Conservation (phyloP, 2,329 filamentous ascomycete species). For the Pochonia chlamydosporia region DNA sequence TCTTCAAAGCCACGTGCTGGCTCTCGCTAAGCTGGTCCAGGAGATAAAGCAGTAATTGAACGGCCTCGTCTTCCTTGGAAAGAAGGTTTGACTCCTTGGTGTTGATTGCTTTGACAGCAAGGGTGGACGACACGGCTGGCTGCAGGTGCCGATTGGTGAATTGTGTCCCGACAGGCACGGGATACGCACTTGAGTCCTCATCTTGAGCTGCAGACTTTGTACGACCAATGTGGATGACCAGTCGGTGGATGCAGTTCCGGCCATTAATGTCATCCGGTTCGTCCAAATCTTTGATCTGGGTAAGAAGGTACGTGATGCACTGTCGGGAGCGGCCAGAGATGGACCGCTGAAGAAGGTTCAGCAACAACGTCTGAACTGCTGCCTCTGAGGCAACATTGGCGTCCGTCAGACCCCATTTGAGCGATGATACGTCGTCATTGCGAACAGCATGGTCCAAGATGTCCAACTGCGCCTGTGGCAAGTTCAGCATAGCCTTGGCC, state of each 20-base stretch:
- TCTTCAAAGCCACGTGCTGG: slow-evolving; percentile 63
- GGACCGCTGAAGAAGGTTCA: slow-evolving; percentile 72
- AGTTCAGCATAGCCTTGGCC: slow-evolving; percentile 66
- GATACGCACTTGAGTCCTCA: slow-evolving; percentile 44
- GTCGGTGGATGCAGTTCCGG: slow-evolving; percentile 85
- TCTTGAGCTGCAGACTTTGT: slow-evolving; percentile 52
- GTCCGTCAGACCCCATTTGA: slow-evolving; percentile 53
- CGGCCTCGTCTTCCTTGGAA: slow-evolving; percentile 65
- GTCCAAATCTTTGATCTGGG: slow-evolving; percentile 64
- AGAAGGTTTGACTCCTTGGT: slow-evolving; percentile 63
- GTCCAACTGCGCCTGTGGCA: slow-evolving; percentile 65
- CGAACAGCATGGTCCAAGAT: slow-evolving; percentile 67
- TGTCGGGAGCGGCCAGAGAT: slow-evolving; percentile 64
- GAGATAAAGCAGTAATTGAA: slow-evolving; percentile 57
- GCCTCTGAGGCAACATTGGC: slow-evolving; percentile 38
- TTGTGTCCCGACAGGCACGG: slow-evolving; percentile 43
- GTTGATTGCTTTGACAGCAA: slow-evolving; percentile 53
- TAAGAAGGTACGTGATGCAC: slow-evolving; percentile 67
- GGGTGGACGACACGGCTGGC: slow-evolving; percentile 64
- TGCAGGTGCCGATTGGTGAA: slow-evolving; percentile 70
- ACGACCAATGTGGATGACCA: slow-evolving; percentile 87
- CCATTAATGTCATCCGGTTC: slow-evolving; percentile 91
- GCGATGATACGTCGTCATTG: slow-evolving; percentile 53
- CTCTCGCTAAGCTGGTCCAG: slow-evolving; percentile 62
- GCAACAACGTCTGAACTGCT: slow-evolving; percentile 58